Evolutionary conservation across 441 rosid species (phyloP).

Genomic region (Daphne laureola): DNA sequence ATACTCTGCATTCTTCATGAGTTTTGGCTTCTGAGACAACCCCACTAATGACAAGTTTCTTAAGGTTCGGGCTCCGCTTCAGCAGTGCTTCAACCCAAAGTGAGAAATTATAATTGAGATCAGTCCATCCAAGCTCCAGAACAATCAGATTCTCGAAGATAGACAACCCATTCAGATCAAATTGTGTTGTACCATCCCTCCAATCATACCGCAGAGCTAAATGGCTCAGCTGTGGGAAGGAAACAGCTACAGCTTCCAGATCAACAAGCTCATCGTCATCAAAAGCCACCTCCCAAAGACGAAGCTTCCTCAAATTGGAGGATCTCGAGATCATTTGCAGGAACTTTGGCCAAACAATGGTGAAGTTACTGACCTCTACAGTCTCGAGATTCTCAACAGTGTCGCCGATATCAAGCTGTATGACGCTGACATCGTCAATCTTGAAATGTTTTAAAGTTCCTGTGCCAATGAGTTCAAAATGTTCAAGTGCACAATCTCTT

Average conservation of each 20-base stretch:
- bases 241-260: constrained; percentile 58
- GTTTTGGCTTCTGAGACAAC: constrained; percentile 62
- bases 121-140: constrained; percentile 76
- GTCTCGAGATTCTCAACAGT: constrained; percentile 54
- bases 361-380: constrained; percentile 64
- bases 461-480: constrained; percentile 60
- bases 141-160: constrained; percentile 44
- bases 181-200: constrained; percentile 45
- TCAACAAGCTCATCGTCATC: constrained; percentile 63
- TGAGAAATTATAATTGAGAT: constrained; percentile 50
- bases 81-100: constrained; percentile 63
- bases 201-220: constrained; percentile 63
- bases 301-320: constrained; percentile 56
- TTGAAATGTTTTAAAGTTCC: constrained; percentile 60
- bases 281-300: constrained; percentile 68
- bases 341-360: constrained; percentile 69
- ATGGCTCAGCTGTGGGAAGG: constrained; percentile 56
- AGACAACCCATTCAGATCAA: constrained; percentile 53
- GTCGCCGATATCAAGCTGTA: constrained; percentile 67
- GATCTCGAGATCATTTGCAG: constrained; percentile 67
- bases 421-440: constrained; percentile 49
- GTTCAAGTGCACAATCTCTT: constrained; percentile 53
- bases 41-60: constrained; percentile 57
- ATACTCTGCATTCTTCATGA: constrained; percentile 52
- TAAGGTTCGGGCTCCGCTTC: constrained; percentile 55